These are phyloP conservation scores for Metarhizium album DNA, from an alignment of 2,329 filamentous ascomycete species.

Conservation along the genomic window DNA sequence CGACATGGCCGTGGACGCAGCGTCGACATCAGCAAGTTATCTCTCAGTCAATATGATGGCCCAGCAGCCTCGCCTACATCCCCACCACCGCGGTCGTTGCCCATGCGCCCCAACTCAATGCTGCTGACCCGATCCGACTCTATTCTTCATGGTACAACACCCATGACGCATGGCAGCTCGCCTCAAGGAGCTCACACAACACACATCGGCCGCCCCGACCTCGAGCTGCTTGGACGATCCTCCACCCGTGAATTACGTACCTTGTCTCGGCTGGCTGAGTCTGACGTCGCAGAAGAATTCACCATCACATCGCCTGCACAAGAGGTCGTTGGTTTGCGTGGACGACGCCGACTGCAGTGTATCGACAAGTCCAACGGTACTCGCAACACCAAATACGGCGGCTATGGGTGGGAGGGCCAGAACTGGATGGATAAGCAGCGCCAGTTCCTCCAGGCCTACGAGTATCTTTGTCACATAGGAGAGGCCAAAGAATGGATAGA, in stretches of 20 bases:
- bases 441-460: conserved; percentile 92
- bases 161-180: conserved; percentile 19
- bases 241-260: conserved; percentile 83
- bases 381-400: conserved; percentile 35
- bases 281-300: conserved; percentile 68
- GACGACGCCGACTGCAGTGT: conserved; percentile 72
- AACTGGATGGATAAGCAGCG: conserved; percentile 99
- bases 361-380: conserved; percentile 41
- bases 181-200: conserved; percentile 25
- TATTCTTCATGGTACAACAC: conserved; percentile 26
- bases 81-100: conserved; percentile 31
- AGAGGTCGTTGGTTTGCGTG: conserved; percentile 80
- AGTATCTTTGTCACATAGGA: conserved; percentile 97
- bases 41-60: conserved; percentile 34
- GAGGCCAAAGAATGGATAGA: conserved; percentile 99
- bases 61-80: conserved; percentile 26
- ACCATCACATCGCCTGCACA: conserved; percentile 66
- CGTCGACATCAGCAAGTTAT: conserved; percentile 47
- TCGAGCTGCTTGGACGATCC: conserved; percentile 75
- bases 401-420: conserved; percentile 65
- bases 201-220: conserved; percentile 54
- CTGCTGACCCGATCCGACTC: conserved; percentile 48
- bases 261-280: conserved; percentile 71
- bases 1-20: conserved; percentile 52
- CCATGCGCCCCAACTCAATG: conserved; percentile 50